These are phyloP conservation scores for Schoenoplectus triqueter DNA, from an alignment of 202 grass and related monocot genomes.

Conservation along the genomic window DNA sequence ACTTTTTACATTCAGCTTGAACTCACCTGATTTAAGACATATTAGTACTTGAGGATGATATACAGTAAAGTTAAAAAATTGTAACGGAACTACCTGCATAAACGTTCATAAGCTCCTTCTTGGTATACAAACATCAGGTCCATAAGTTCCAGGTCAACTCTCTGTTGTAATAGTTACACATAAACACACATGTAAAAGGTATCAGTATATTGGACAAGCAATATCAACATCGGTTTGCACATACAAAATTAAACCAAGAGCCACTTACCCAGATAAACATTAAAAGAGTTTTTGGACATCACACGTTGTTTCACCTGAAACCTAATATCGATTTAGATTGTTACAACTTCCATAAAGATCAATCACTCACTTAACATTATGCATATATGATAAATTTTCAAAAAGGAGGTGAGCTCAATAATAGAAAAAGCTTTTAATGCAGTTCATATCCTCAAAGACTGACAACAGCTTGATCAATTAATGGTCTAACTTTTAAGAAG, in stretches of 20 bases:
- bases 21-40: too few species aligned
- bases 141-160: constrained; percentile 99
- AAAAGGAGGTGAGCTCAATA: not conserved
- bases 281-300: constrained; percentile 5
- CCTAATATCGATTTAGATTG: not conserved
- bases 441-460: not conserved
- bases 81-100: constrained; percentile 99
- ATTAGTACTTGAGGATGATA: too few species aligned
- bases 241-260: constrained; percentile 1
- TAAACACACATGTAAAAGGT: not conserved
- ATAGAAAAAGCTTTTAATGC: not conserved
- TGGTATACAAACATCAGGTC: constrained; percentile 99
- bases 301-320: not conserved
- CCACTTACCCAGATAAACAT: not conserved
- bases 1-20: constrained; percentile 95
- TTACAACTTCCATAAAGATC: not conserved
- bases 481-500: not conserved
- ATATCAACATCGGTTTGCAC: not conserved
- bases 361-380: not conserved
- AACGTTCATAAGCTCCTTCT: constrained; percentile 97
- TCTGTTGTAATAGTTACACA: constrained; percentile 57
- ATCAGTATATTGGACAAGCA: not conserved
- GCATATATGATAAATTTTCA: not conserved
- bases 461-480: not conserved
- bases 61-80: too few species aligned